A percentile compares a stretch with the other conserved stretches of the same genome.
Evolutionary conservation across 2,329 filamentous ascomycete species (phyloP).

Genomic region (Aspergillus awamori): DNA sequence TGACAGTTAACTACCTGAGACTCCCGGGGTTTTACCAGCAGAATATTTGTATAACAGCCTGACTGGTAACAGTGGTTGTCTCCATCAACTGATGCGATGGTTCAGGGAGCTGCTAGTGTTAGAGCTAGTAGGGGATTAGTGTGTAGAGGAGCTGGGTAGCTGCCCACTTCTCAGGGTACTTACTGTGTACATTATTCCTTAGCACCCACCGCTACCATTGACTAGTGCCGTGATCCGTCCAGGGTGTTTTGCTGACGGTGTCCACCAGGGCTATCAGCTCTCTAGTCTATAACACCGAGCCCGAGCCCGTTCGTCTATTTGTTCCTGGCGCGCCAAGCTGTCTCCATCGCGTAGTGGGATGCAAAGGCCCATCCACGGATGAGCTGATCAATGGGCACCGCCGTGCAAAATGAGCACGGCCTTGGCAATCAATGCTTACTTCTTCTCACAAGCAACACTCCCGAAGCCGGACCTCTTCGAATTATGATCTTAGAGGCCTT

Average conservation of each 20-base stretch:
- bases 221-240: neutral
- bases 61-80: neutral
- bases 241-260: neutral
- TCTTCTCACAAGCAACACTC: neutral
- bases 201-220: neutral
- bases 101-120: neutral
- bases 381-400: constrained; percentile 15
- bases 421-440: constrained; percentile 24
- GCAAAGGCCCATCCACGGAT: neutral
- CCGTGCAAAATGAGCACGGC: constrained; percentile 5
- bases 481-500: neutral
- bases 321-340: constrained; percentile 10
- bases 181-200: too few species aligned
- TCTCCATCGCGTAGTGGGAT: neutral
- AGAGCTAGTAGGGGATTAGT: neutral
- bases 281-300: neutral
- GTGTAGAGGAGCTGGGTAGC: neutral
- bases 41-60: neutral
- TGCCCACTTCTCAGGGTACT: neutral
- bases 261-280: neutral
- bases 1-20: neutral
- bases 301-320: neutral
- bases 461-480: neutral
- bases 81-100: neutral
- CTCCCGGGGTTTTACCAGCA: neutral